Base-by-base conservation (phyloP, 2,329 filamentous ascomycete species). In the Penicillium sp. region DNA sequence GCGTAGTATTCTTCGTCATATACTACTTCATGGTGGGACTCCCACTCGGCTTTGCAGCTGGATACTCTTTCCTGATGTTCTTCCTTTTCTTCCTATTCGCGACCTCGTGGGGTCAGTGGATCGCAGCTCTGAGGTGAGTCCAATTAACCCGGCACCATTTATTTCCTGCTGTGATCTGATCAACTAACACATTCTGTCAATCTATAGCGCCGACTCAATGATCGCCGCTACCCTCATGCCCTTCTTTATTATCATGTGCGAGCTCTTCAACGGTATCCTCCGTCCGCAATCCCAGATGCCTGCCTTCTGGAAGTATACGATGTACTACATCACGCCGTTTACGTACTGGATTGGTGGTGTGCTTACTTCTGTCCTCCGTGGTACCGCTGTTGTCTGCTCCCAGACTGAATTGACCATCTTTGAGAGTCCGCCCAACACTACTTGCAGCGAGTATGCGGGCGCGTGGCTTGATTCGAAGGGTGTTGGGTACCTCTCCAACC, bases 211-310 rank as follows among this genome's bases (percentile, higher is more conserved):
- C 27, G 71, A 74, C 15, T 85, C 89, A 0, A 90, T 91, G 75
- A 89, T 94, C 64, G 87, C 89, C 0, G 86, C 88, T 13, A 86
- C 93, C 61, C 83, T 91, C 58, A 91, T 94, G 70, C 91, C 91
- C 1, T 90, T 93, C 76, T 80, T 94, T 73, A 88, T 93, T 75
- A 90, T 93, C 73, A 86, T 88, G 65, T 93, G 94, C 68, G 84
- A 89, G 5, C 82, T 96, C 21, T 94, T 96, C 83, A 96, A 90
- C 69, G 91, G 91, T 74, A 90, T 96, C 61, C 89, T 90, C 0
- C 89, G 94, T 43, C 89, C 90, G 0, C 84, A 87, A 39, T 82
- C 86, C 0, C 86, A 90, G 72, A 94, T 96, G 77, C 88, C 90
- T 4, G 80, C 75, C 5, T 91, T 92, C 77, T 94, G 89, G 89